Base-by-base conservation (phyloP, 345 rosid genomes). In the Kernera saxatilis region DNA sequence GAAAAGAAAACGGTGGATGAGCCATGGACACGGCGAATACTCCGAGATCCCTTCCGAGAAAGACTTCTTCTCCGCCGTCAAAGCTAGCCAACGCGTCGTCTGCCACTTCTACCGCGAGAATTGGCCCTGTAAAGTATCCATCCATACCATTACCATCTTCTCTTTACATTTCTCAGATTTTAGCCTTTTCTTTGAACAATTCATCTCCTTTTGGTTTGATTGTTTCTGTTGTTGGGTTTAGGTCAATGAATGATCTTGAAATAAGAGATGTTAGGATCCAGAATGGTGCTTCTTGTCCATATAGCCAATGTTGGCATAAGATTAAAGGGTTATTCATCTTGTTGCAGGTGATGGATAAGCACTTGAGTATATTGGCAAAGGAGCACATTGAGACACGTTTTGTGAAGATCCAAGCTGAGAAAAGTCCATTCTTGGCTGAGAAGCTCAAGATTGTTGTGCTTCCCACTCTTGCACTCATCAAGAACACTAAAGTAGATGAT, bases 31-130 rank as follows among this genome's bases (percentile, higher is more conserved):
- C 36, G 91, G 98, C 7, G 99, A 91, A 29, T 94, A 89, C 81
- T 40, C 97, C 3, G 98, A 91, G 80, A 94, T 94, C 58, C 84
- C 78, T 11, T 74, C 75, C 7, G 99, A 94, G 83, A 91, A 91
- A 67, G 98, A 94, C 35, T 89, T 94, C 82, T 89, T 94, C 83
- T 56, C 93, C 27, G 71, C 70, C 35, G 99, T 91, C 23, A 94
- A 92, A 63, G 93, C 93, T 30, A 94, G 97, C 67, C 96, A 92
- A 39, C 96, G 99, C 48, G 98, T 92, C 52, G 96, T 89, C 32
- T 91, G 98, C 78, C 99, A 94, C 64, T 94, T 92, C 76, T 89
- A 89, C 77, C 96, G 98, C 68, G 97, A 91, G 41, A 94, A 94
- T 73, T 94, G 97, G 98, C 99, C 97, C 25, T 92, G 99, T 82